phyloP scores from a whole-genome alignment of 176 grass and related monocot species.

The Eragrostis nindensis region DNA sequence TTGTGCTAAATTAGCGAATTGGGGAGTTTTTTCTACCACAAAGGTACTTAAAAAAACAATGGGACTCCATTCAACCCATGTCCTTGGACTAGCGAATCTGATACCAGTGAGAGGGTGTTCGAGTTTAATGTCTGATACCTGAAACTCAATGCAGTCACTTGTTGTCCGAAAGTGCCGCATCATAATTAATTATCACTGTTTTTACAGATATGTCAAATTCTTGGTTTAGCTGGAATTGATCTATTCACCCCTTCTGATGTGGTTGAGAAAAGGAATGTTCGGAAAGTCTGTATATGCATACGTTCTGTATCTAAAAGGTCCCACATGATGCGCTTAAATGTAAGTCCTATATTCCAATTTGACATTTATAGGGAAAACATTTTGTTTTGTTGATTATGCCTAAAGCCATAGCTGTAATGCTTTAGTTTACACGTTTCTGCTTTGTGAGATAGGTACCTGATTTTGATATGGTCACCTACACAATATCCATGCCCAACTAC shows the following conservation, averaged over 20 bases:
- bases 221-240: conserved; percentile 84
- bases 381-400: background rate
- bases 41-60: no score
- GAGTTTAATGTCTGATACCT: background rate
- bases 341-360: conserved; percentile 50
- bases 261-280: conserved; percentile 84
- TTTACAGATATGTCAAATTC: conserved; percentile 84
- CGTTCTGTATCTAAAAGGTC: conserved; percentile 82
- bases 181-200: conserved; percentile 15
- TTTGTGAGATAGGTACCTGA: conserved; percentile 71
- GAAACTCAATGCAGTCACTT: background rate
- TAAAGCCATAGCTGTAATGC: background rate
- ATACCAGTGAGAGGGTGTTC: background rate
- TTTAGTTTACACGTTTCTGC: conserved; percentile 14
- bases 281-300: conserved; percentile 90
- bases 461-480: conserved; percentile 88
- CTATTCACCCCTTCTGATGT: conserved; percentile 90
- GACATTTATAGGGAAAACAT: conserved; percentile 16
- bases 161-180: conserved; percentile 9
- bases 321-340: conserved; percentile 49
- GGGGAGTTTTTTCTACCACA: no score
- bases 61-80: no score
- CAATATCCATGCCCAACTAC: conserved; percentile 91
- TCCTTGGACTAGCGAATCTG: no score
- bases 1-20: no score